These are phyloP conservation scores for Ganoderma sinense DNA, from an alignment of 1,284 basidiomycete species.

Conservation along the genomic window DNA sequence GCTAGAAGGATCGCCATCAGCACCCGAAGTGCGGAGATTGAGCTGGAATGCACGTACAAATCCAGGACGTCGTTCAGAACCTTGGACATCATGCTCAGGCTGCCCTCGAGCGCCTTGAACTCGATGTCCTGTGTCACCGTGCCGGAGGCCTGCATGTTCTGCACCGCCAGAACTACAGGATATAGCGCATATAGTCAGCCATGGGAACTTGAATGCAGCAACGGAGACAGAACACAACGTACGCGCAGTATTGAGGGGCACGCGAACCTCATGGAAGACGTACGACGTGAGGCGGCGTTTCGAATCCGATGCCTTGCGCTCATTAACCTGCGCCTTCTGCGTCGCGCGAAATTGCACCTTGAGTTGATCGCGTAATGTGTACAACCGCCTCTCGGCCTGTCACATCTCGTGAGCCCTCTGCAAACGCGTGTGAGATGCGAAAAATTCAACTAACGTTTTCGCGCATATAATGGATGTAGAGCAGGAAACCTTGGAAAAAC, in stretches of 20 bases:
- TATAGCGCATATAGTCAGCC: not conserved
- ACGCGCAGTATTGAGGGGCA: constrained; percentile 91
- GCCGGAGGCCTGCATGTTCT: constrained; percentile 85
- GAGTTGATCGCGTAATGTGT: constrained; percentile 72
- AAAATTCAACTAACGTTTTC: constrained; percentile 47
- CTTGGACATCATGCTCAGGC: constrained; percentile 91
- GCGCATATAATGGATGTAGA: constrained; percentile 64
- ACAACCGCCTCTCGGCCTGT: constrained; percentile 66
- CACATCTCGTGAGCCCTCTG: not conserved
- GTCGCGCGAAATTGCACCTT: constrained; percentile 82
- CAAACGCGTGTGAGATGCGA: not conserved
- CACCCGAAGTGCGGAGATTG: not conserved
- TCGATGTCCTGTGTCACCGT: constrained; percentile 78
- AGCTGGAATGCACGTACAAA: constrained; percentile 59
- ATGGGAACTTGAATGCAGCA: not conserved
- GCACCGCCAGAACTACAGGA: constrained; percentile 77
- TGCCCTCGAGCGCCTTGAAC: constrained; percentile 83
- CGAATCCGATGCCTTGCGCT: constrained; percentile 80
- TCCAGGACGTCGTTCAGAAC: constrained; percentile 91
- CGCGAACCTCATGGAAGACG: constrained; percentile 72
- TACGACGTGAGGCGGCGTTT: constrained; percentile 84
- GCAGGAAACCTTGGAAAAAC: constrained; percentile 64
- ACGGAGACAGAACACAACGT: constrained; percentile 37
- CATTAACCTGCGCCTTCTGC: constrained; percentile 87
- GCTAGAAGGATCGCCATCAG: constrained; percentile 30